A percentile compares a stretch with the other conserved stretches of the same genome.
phyloP scores from a whole-genome alignment of 2,329 filamentous ascomycete genomes.

The Penicillium italicum region DNA sequence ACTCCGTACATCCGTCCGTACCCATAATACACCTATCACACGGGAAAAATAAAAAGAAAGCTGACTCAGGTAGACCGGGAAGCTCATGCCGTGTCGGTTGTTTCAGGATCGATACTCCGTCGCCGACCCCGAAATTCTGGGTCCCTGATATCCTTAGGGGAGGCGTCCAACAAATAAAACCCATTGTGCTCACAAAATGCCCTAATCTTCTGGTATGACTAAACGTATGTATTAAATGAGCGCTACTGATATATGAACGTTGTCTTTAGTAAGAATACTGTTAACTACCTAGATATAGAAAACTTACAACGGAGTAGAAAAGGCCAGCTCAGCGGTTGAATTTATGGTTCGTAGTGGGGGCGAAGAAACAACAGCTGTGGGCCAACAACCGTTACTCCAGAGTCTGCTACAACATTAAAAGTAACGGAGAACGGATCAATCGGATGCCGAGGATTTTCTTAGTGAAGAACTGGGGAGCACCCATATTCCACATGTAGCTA shows the following conservation, averaged over 20 bases:
- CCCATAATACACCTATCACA: neutral
- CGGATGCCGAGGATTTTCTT: neutral
- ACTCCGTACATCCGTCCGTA: neutral
- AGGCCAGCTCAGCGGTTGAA: slow-evolving; percentile 3
- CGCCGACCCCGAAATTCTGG: slow-evolving; percentile 14
- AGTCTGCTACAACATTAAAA: neutral
- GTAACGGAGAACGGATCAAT: neutral
- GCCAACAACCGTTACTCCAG: slow-evolving; percentile 7
- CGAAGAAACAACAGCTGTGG: neutral
- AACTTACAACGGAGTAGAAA: neutral
- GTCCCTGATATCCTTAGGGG: slow-evolving; percentile 7
- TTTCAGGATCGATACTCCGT: slow-evolving; percentile 31
- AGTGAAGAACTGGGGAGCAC: slow-evolving; percentile 2
- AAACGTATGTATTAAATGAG: neutral
- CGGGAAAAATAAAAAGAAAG: neutral
- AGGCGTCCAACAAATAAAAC: neutral
- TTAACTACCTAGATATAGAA: too few relatives aligned
- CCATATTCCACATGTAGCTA: neutral
- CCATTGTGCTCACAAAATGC: neutral
- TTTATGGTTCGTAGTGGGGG: neutral
- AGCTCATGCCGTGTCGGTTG: slow-evolving; percentile 26
- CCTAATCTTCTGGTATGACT: neutral
- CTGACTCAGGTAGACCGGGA: slow-evolving; percentile 21
- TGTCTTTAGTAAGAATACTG: neutral
- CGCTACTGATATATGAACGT: neutral